phyloP scores from a whole-genome alignment of 331 rosid species.

The Malus hybrid region DNA sequence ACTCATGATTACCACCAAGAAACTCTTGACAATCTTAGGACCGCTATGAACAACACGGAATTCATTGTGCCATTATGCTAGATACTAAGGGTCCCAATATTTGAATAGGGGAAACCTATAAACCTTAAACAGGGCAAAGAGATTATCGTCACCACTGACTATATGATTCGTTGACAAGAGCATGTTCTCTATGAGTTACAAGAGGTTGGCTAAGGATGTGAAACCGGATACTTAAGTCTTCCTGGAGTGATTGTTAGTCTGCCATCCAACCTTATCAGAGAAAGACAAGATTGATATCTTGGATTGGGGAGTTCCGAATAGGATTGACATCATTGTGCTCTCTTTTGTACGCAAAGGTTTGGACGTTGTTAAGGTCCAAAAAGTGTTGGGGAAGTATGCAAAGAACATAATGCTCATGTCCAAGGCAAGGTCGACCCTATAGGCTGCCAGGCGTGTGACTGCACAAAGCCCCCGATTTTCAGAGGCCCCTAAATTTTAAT shows the following conservation, averaged over 20 bases:
- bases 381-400: conserved; percentile 64
- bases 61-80: conserved; percentile 82
- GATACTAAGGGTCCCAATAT: conserved; percentile 54
- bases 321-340: conserved; percentile 83
- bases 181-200: conserved; percentile 81
- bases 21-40: conserved; percentile 59
- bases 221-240: conserved; percentile 72
- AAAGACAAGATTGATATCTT: conserved; percentile 82
- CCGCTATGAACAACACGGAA: conserved; percentile 61
- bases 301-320: conserved; percentile 71
- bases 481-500: too few species aligned
- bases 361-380: conserved; percentile 65
- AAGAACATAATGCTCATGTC: conserved; percentile 85
- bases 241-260: conserved; percentile 86
- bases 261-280: conserved; percentile 79
- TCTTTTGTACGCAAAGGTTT: conserved; percentile 88
- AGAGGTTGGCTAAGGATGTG: conserved; percentile 73
- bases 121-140: conserved; percentile 63
- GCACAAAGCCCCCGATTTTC: too few species aligned
- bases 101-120: conserved; percentile 38
- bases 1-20: conserved; percentile 77
- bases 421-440: conserved; percentile 27
- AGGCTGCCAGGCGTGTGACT: too few species aligned
- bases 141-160: conserved; percentile 69
- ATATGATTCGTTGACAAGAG: conserved; percentile 63